phyloP scores from a whole-genome alignment of 805 yeast genomes.

The Komagataella pseudopastoris region DNA sequence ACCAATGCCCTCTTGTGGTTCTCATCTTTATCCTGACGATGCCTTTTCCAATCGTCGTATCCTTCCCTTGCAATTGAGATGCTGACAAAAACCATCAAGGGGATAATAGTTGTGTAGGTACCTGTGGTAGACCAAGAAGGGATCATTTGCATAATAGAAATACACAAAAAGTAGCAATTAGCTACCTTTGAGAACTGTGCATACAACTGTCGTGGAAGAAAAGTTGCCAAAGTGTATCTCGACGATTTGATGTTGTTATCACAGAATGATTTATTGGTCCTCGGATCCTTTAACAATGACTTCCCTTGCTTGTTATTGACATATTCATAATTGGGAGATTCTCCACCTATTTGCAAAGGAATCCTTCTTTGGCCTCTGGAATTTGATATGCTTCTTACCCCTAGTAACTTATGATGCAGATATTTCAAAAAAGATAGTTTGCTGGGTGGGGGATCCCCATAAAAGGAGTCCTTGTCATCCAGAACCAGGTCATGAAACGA shows the following conservation, averaged over 20 bases:
- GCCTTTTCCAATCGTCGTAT: slow-evolving; percentile 83
- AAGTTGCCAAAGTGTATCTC: slow-evolving; percentile 66
- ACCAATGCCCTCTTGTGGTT: slow-evolving; percentile 43
- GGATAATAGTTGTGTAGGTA: slow-evolving; percentile 84
- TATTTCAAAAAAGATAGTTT: not conserved
- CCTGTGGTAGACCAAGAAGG: slow-evolving; percentile 98
- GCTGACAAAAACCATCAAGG: slow-evolving; percentile 72
- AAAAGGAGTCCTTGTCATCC: not conserved
- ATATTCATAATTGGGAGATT: not conserved
- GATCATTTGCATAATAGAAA: slow-evolving; percentile 88
- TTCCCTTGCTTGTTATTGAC: slow-evolving; percentile 3
- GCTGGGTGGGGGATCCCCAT: not conserved
- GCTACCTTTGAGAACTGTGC: slow-evolving; percentile 93
- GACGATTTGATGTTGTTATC: slow-evolving; percentile 74
- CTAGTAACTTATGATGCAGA: not conserved
- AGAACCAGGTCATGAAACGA: not conserved
- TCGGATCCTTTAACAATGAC: slow-evolving; percentile 46
- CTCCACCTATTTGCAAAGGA: not conserved
- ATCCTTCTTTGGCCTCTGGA: slow-evolving; percentile 1
- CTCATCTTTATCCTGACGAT: slow-evolving; percentile 73
- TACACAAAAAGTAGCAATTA: slow-evolving; percentile 77
- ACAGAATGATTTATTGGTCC: slow-evolving; percentile 47
- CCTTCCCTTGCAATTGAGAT: slow-evolving; percentile 90
- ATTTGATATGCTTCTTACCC: not conserved
- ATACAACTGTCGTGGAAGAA: slow-evolving; percentile 75